Percentiles rank a stretch among this genome's conserved stretches.
Conservation (phyloP, 2,329 filamentous ascomycete species). For the Corniculantispora saksenae region DNA sequence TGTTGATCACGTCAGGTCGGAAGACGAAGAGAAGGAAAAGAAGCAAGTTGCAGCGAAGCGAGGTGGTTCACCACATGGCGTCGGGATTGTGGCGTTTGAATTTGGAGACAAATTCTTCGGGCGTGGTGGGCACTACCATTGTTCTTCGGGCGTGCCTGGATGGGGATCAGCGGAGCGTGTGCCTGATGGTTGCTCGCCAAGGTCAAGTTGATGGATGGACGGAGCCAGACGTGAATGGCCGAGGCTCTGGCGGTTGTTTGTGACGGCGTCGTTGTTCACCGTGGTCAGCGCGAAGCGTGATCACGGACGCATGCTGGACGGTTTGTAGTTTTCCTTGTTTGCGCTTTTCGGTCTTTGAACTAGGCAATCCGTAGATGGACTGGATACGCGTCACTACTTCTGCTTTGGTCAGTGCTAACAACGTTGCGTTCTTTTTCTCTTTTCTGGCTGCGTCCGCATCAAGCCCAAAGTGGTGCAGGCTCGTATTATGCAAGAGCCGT, state of each 20-base stretch:
- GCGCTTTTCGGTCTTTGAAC: background rate
- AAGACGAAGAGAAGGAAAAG: background rate
- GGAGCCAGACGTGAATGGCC: background rate
- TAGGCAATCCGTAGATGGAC: background rate
- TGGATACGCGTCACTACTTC: background rate
- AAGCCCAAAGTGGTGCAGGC: background rate
- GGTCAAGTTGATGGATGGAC: background rate
- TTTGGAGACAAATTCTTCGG: background rate
- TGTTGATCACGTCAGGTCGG: background rate
- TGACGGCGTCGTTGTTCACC: background rate
- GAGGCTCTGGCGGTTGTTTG: background rate
- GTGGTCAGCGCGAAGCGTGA: background rate
- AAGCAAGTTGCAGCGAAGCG: background rate
- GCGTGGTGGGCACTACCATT: background rate
- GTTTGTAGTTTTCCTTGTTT: background rate
- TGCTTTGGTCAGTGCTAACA: background rate
- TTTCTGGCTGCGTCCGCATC: constrained; percentile 3
- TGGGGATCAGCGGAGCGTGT: background rate
- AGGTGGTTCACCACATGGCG: background rate
- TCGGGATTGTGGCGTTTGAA: background rate
- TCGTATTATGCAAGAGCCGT: constrained; percentile 3
- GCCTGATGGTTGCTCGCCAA: background rate
- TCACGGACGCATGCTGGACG: background rate
- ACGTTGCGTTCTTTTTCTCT: background rate
- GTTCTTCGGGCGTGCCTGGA: background rate